Percentiles rank a stretch among this genome's conserved stretches.
Conservation (phyloP, 176 grass and related monocot genomes). For the Puccinellia tenuiflora region DNA sequence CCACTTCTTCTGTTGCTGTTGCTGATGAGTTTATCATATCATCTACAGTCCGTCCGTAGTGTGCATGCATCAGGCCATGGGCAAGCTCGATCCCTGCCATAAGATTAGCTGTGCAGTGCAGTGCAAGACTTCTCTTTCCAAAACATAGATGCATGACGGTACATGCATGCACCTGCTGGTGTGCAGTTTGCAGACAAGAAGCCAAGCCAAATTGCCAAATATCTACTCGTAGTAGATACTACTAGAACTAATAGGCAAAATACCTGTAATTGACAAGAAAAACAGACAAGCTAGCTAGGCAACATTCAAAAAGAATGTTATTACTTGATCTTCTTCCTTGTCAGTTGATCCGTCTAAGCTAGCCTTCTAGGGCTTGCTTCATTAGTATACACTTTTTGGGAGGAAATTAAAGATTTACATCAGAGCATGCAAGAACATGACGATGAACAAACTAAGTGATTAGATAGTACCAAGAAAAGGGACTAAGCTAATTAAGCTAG, state of each 20-base stretch:
- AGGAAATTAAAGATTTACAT: conserved; percentile 44
- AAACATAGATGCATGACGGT: neutral
- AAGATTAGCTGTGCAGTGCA: neutral
- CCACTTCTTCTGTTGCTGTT: neutral
- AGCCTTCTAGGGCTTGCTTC: conserved; percentile 16
- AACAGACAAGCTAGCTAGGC: neutral
- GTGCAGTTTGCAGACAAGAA: neutral
- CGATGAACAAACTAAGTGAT: conserved; percentile 24
- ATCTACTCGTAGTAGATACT: neutral
- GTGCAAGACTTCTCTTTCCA: neutral
- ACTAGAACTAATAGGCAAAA: neutral
- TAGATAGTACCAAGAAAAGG: conserved; percentile 6
- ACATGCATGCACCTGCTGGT: conserved; percentile 20
- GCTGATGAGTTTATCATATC: conserved; percentile 37
- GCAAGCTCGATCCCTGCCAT: neutral
- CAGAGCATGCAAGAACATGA: conserved; percentile 16
- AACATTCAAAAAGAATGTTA: conserved; percentile 4
- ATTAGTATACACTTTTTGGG: conserved; percentile 26
- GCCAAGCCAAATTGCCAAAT: neutral
- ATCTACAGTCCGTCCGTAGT: conserved; percentile 27
- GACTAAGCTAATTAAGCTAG: neutral
- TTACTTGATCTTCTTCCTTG: neutral
- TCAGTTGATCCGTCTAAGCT: conserved; percentile 8
- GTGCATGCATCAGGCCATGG: conserved; percentile 20
- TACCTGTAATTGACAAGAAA: neutral